A percentile compares a stretch with the other conserved stretches of the same genome.
These are phyloP conservation scores for Teratosphaeria epicoccoides DNA, from an alignment of 2,329 filamentous ascomycete genomes.

Conservation along the genomic window DNA sequence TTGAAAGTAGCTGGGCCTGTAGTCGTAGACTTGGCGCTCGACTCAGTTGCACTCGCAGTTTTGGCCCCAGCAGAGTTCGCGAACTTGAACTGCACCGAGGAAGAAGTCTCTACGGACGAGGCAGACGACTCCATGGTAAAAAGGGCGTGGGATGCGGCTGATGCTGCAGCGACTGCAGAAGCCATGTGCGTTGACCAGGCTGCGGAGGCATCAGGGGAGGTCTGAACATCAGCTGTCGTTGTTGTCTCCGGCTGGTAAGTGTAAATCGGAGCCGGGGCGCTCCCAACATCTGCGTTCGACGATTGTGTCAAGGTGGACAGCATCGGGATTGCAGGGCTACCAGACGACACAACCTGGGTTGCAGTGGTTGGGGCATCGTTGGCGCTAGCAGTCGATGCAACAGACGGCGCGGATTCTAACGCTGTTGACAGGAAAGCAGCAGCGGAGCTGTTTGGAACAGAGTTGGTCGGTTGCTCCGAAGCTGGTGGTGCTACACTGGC, in stretches of 20 bases:
- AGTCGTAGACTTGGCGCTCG: conserved; percentile 1
- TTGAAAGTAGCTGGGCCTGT: conserved; percentile 2
- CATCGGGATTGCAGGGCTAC: background rate
- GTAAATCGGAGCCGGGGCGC: background rate
- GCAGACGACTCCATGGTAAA: conserved; percentile 1
- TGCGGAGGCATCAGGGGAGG: background rate
- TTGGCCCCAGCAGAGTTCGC: background rate
- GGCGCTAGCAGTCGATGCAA: background rate
- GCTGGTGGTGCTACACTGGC: background rate
- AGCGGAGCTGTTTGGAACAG: background rate
- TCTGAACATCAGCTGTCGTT: background rate
- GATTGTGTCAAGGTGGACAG: background rate
- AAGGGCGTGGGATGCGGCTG: background rate
- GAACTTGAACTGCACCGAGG: background rate
- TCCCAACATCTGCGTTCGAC: background rate
- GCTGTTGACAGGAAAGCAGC: background rate
- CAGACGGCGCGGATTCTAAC: background rate
- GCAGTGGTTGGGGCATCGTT: background rate
- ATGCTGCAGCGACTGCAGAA: background rate
- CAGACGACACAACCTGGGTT: background rate
- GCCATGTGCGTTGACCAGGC: background rate
- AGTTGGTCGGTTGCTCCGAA: background rate
- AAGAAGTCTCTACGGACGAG: background rate
- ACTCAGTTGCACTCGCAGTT: background rate
- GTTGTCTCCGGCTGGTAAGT: background rate